Evolutionary conservation across 495 filamentous ascomycete species (phyloP), one percentile per base, ranked within the genome.

Genomic region (Aspergillus conjunctus): DNA sequence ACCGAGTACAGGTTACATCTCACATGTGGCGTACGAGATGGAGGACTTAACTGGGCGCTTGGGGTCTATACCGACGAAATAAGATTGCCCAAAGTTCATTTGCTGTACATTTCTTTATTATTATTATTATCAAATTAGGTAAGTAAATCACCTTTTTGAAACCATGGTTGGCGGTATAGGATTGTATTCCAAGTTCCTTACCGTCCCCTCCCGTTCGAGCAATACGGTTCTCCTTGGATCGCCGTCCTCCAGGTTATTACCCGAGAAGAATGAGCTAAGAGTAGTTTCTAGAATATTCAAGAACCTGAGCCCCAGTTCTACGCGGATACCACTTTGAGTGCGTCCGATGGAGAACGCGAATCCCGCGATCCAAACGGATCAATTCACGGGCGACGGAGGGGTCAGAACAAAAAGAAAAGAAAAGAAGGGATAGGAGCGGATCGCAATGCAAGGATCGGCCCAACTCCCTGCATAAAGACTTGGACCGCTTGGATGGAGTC

Each of bases 351-450:
- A 21, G 44, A 26, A 26, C 26, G 2, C 26, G 26, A 26, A 48
- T 41, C 37, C 37, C 15, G 11, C 6, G 37, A 41, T 41, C 44
- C 18, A 17, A 49, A 49, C 45, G 45, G 49, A 32, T 51, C 49
- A 31, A 31, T 49, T 20, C 15, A 32, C 14, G 20, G 30, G 14
- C 21, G 49, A 51, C 17, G 14, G 49, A 32, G 17, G 12, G 15
- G n/a, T 18, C 17, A 48, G 20, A 30, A 21, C 14, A 32, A 30
- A 51, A 6, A 21, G 30, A 32, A 17, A 51, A 51, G 49, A 31
- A 32, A 51, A 30, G 17, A 51, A 51, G 49, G 49, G 49, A 51
- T 51, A 32, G 49, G 49, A 32, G 12, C 49, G 30, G 49, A 31
- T 32, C 21, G 22, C 12, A 51, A 51, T 5, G 49, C 49, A 51